Evolutionary conservation across 441 rosid genomes (phyloP), one percentile per base, ranked within the genome.

Genomic region (Oxalis stricta): DNA sequence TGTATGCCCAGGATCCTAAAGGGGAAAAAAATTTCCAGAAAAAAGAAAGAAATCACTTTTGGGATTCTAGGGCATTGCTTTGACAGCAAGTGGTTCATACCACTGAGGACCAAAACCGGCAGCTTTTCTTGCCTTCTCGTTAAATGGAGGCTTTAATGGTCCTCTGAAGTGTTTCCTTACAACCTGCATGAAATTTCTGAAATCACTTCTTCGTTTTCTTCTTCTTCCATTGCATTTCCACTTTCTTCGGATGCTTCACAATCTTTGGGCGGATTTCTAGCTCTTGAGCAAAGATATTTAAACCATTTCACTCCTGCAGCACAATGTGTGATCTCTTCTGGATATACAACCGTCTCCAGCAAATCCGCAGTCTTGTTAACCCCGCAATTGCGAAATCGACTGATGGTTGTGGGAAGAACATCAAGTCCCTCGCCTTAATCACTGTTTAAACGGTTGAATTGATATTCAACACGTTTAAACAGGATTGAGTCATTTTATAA

Each of bases 361-460:
- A 89, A 62, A 46, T 79, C 75, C 10, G 88, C 92, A 0, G 95
- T 89, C 48, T 71, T 61, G 7, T 77, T 47, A 43, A 84, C 97
- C 0, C 97, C 88, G 56, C 95, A 86, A 7, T 70, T 76, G 36
- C 76, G 74, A 56, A 89, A 82, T 8, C 84, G 75, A 31, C 81
- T 72, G 58, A 82, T 79, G 12, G 94, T 77, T 1, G 89, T 77
- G 2, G 95, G 94, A 26, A 84, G 55, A 38, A 89, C 94, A 65
- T 89, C 89, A 5, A 89, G 86, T 46, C 95, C 97, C 50, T 88
- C 77, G 32, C 88, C 97, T n/a, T n/a, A n/a, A n/a, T n/a, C n/a
- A n/a, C n/a, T n/a, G n/a, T n/a, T n/a, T n/a, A n/a, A n/a, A n/a
- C n/a, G n/a, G n/a, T n/a, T n/a, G n/a, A n/a, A n/a, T n/a, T n/a